Evolutionary conservation across 1,139 yeast species (phyloP).

Genomic region (Candida pseudoviswanathii): DNA sequence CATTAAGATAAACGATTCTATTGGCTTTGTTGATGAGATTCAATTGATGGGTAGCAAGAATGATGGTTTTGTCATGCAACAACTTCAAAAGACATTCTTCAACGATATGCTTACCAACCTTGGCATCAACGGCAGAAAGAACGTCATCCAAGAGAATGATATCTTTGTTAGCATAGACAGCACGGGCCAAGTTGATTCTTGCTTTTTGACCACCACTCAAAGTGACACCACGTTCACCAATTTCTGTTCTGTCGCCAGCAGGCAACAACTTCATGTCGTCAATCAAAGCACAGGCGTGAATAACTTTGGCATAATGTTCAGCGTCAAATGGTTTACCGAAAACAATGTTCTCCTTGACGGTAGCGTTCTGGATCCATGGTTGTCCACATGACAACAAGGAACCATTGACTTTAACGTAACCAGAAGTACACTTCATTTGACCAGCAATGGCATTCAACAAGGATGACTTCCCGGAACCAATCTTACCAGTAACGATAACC

Average conservation of each 20-base stretch:
- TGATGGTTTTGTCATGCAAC: conserved; percentile 30
- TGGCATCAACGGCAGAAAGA: conserved; percentile 44
- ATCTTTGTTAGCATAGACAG: conserved; percentile 37
- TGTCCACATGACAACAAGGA: conserved; percentile 34
- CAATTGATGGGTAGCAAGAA: conserved; percentile 44
- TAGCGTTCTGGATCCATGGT: conserved; percentile 52
- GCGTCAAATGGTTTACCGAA: conserved; percentile 40
- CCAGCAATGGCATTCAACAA: conserved; percentile 42
- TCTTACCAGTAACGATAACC: conserved; percentile 41
- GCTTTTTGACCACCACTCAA: conserved; percentile 49
- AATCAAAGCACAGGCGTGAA: conserved; percentile 43
- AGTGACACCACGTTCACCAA: conserved; percentile 47
- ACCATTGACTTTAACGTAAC: conserved; percentile 28
- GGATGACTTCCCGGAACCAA: conserved; percentile 46
- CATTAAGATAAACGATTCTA: conserved; percentile 33
- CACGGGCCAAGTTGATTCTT: conserved; percentile 44
- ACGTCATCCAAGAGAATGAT: conserved; percentile 43
- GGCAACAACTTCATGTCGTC: conserved; percentile 38
- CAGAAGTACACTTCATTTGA: conserved; percentile 33
- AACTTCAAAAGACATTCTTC: conserved; percentile 34
- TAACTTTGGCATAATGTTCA: conserved; percentile 27
- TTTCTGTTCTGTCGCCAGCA: conserved; percentile 41
- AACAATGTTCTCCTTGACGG: conserved; percentile 42
- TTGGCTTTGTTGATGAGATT: conserved; percentile 36
- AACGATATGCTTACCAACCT: conserved; percentile 43